Conservation (phyloP, 202 grass and related monocot genomes). For the Musa balbisiana region DNA sequence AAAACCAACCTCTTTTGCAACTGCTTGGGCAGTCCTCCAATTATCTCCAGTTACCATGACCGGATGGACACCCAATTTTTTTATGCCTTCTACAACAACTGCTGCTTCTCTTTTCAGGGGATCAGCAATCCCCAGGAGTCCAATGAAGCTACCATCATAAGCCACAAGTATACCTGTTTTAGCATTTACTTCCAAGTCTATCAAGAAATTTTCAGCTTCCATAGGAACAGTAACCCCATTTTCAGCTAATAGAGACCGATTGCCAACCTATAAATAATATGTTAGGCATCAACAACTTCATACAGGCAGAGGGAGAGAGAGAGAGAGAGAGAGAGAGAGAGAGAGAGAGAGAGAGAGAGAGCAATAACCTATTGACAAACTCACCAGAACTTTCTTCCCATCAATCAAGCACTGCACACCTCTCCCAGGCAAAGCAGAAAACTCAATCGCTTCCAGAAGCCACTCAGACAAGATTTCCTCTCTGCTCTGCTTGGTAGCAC, state of each 20-base stretch:
- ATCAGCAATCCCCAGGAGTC: slow-evolving; percentile 76
- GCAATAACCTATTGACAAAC: slow-evolving; percentile 26
- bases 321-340: not conserved
- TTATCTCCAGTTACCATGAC: slow-evolving; percentile 98
- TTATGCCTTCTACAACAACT: slow-evolving; percentile 79
- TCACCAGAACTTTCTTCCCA: slow-evolving; percentile 66
- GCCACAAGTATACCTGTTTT: slow-evolving; percentile 92
- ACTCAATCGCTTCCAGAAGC: slow-evolving; percentile 65
- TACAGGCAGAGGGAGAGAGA: not conserved
- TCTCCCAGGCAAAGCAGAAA: slow-evolving; percentile 67
- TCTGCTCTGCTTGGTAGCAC: slow-evolving; percentile 44
- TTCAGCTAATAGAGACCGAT: slow-evolving; percentile 60
- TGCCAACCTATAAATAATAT: slow-evolving; percentile 56
- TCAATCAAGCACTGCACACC: slow-evolving; percentile 64
- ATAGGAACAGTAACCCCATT: slow-evolving; percentile 38
- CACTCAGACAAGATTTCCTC: slow-evolving; percentile 55
- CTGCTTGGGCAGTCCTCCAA: slow-evolving; percentile 77
- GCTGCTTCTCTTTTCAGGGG: slow-evolving; percentile 92
- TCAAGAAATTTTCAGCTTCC: slow-evolving; percentile 76
- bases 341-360: not conserved
- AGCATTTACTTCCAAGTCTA: slow-evolving; percentile 74
- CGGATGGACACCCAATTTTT: slow-evolving; percentile 80
- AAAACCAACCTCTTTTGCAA: slow-evolving; percentile 67
- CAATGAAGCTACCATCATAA: slow-evolving; percentile 53
- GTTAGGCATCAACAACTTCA: slow-evolving; percentile 20